Percentiles rank a stretch among this genome's conserved stretches.
Evolutionary conservation across 2,329 filamentous ascomycete species (phyloP).

Genomic region (Fusarium brevicatenulatum): DNA sequence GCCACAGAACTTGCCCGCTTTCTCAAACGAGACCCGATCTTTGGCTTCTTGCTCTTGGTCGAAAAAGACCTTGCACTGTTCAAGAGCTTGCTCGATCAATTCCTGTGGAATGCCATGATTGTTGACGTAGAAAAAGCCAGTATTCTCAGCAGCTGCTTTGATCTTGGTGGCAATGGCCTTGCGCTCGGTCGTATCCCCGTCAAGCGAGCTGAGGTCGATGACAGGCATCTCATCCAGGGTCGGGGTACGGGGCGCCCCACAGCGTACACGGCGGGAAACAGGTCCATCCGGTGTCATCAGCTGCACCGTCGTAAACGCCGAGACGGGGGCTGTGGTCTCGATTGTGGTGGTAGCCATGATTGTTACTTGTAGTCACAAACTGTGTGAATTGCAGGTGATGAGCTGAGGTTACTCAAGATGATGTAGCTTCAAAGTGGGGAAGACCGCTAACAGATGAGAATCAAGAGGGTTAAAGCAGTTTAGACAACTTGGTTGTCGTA

Average conservation of each 20-base stretch:
- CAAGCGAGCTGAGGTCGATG: not conserved
- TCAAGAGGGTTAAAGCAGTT: not conserved
- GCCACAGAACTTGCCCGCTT: constrained; percentile 16
- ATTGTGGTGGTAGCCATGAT: not conserved
- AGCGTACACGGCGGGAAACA: constrained; percentile 9
- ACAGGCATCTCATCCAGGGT: constrained; percentile 4
- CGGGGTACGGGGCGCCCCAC: constrained; percentile 8
- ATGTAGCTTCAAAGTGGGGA: not conserved
- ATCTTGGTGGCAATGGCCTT: not conserved
- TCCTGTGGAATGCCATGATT: not conserved
- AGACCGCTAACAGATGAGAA: not conserved
- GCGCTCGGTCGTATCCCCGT: not conserved
- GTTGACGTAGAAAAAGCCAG: not conserved
- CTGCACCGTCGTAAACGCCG: constrained; percentile 3
- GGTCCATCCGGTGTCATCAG: constrained; percentile 3
- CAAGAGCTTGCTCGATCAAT: not conserved
- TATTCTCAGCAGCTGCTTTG: not conserved
- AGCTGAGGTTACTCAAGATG: not conserved
- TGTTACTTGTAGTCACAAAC: accelerated
- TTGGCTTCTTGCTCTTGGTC: not conserved
- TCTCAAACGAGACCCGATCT: not conserved
- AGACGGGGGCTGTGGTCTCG: not conserved
- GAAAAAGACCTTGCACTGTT: not conserved
- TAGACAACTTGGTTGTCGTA: accelerated
- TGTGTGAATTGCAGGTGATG: accelerated